These are phyloP conservation scores for Cladosporium halotolerans DNA, from an alignment of 2,329 filamentous ascomycete species.

Conservation along the genomic window DNA sequence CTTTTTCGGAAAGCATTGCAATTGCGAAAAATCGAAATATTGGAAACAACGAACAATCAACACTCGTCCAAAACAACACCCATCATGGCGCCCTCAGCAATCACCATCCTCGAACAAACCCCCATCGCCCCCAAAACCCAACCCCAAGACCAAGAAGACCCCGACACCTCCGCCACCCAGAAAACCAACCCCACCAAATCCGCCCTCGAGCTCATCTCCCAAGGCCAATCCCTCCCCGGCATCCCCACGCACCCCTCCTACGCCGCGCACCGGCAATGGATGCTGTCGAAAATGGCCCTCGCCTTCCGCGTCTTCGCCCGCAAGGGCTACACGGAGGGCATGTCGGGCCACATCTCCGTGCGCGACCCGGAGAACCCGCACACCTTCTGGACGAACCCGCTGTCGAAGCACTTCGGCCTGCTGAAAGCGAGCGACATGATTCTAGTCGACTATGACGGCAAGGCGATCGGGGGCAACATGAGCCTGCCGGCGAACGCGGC, in stretches of 20 bases:
- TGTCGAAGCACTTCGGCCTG: slow-evolving; percentile 59
- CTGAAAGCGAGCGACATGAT: slow-evolving; percentile 63
- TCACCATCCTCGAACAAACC: slow-evolving; percentile 14
- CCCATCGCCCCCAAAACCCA: slow-evolving; percentile 12
- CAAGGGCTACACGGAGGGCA: slow-evolving; percentile 61
- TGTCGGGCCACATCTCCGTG: slow-evolving; percentile 62
- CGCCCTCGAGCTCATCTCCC: slow-evolving; percentile 37
- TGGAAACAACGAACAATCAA: too few species aligned
- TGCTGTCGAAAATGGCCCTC: slow-evolving; percentile 57
- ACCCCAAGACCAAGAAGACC: not conserved
- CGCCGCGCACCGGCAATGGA: slow-evolving; percentile 56
- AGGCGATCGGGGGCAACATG: slow-evolving; percentile 57
- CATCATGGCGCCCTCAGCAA: slow-evolving; percentile 27
- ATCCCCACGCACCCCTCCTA: slow-evolving; percentile 52
- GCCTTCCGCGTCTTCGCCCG: slow-evolving; percentile 64
- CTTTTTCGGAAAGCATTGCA: too few species aligned
- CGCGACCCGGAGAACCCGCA: slow-evolving; percentile 57
- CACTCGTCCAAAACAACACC: too few species aligned
- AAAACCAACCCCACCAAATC: slow-evolving; percentile 24
- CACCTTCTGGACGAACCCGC: slow-evolving; percentile 63
- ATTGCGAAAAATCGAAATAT: too few species aligned
- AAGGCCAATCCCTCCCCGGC: slow-evolving; percentile 43
- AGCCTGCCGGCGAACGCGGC: slow-evolving; percentile 58
- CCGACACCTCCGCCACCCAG: not conserved
- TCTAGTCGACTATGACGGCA: slow-evolving; percentile 57